Evolutionary conservation across 257 asterid species (phyloP).

Genomic region (Ballota nigra): DNA sequence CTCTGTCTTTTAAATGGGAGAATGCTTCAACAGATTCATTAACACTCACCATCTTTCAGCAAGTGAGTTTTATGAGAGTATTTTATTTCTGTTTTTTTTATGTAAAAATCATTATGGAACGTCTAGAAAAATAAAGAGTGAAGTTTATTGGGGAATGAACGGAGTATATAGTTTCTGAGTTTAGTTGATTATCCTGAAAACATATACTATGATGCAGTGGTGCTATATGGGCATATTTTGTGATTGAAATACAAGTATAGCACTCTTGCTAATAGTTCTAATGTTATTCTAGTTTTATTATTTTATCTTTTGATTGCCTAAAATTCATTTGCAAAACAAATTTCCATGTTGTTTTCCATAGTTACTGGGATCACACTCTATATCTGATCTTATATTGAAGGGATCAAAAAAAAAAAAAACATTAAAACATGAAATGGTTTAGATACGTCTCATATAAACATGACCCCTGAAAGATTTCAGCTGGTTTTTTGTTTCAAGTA

Average conservation of each 20-base stretch:
- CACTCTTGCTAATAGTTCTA: not conserved
- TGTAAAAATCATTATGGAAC: not conserved
- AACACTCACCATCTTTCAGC: not conserved
- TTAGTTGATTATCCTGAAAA: constrained; percentile 2
- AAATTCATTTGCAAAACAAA: not conserved
- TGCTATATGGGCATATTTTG: not conserved
- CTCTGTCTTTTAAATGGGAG: too few relatives aligned
- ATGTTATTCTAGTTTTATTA: not conserved
- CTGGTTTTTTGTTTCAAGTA: not conserved
- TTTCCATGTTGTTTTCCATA: not conserved
- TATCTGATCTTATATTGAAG: not conserved
- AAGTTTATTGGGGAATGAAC: too few relatives aligned
- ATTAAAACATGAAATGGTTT: not conserved
- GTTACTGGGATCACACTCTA: not conserved
- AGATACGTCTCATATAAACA: not conserved
- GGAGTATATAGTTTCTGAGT: not conserved
- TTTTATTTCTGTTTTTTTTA: too few relatives aligned
- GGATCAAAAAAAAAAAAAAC: not conserved
- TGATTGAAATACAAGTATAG: not conserved
- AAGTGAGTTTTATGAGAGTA: too few relatives aligned
- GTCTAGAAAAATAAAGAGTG: not conserved
- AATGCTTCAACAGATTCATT: not conserved
- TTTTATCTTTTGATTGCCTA: not conserved
- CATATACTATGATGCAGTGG: not conserved
- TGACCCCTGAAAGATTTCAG: not conserved